Conservation (phyloP, 345 rosid species). For the Sisymbrium altissimum region DNA sequence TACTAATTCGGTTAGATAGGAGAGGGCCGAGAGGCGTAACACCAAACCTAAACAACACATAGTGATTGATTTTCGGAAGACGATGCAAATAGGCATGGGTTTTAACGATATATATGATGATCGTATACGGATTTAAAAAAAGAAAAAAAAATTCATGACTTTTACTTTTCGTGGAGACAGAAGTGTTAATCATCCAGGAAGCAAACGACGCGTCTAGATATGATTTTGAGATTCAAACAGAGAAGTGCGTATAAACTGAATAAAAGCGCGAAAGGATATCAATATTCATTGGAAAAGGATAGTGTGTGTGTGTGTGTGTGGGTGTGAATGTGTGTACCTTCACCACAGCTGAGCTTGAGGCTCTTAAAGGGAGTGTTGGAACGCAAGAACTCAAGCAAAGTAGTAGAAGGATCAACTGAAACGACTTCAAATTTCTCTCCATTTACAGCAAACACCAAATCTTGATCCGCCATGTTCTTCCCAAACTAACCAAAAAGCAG, state of each 20-base stretch:
- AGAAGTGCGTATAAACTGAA: neutral
- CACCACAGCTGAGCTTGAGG: conserved; percentile 82
- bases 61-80: neutral
- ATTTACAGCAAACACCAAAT: conserved; percentile 71
- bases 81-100: neutral
- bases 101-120: neutral
- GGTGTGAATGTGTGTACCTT: conserved; percentile 48
- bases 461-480: conserved; percentile 5
- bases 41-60: neutral
- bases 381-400: conserved; percentile 84
- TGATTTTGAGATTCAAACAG: neutral
- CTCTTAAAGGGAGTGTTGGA: conserved; percentile 60
- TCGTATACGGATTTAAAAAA: neutral
- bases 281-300: neutral
- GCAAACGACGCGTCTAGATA: neutral
- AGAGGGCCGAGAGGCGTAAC: neutral
- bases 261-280: neutral
- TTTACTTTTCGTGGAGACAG: neutral
- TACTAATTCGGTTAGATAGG: no score
- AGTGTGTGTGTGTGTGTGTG: no score
- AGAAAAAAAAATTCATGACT: neutral
- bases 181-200: neutral
- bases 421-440: conserved; percentile 59
- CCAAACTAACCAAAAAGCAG: neutral
- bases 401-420: conserved; percentile 56